These are phyloP conservation scores for Penicillium olsonii DNA, from an alignment of 2,329 filamentous ascomycete genomes.

Conservation along the genomic window DNA sequence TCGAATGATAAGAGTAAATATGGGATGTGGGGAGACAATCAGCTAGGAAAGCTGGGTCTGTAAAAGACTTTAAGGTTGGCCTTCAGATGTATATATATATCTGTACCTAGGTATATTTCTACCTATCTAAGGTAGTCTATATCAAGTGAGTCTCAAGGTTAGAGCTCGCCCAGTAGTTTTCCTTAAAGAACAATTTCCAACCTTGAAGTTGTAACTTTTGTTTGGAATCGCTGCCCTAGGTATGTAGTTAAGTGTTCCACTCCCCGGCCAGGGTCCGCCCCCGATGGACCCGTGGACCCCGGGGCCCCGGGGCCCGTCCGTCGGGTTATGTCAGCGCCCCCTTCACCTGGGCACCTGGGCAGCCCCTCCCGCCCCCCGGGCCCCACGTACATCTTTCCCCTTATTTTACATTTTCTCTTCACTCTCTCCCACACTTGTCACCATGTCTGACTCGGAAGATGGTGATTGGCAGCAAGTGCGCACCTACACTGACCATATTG, in stretches of 20 bases:
- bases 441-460: neutral
- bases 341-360: no score
- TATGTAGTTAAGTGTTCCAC: neutral
- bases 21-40: slow-evolving; percentile 15
- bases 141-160: neutral
- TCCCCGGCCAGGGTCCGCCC: neutral
- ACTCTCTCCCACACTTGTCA: neutral
- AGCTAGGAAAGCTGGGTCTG: slow-evolving; percentile 11
- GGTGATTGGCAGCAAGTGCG: slow-evolving; percentile 14
- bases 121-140: neutral
- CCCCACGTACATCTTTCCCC: neutral
- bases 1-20: slow-evolving; percentile 11
- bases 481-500: slow-evolving; percentile 18
- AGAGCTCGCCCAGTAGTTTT: neutral
- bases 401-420: slow-evolving; percentile 3
- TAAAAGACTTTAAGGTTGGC: slow-evolving; percentile 7
- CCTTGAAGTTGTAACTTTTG: neutral
- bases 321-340: neutral
- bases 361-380: no score
- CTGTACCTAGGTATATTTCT: neutral
- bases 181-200: no score
- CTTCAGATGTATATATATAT: neutral
- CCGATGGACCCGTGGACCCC: no score
- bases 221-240: neutral
- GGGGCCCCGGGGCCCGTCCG: neutral